phyloP scores from a whole-genome alignment of 768 basidiomycete species.

The Trametes maxima region DNA sequence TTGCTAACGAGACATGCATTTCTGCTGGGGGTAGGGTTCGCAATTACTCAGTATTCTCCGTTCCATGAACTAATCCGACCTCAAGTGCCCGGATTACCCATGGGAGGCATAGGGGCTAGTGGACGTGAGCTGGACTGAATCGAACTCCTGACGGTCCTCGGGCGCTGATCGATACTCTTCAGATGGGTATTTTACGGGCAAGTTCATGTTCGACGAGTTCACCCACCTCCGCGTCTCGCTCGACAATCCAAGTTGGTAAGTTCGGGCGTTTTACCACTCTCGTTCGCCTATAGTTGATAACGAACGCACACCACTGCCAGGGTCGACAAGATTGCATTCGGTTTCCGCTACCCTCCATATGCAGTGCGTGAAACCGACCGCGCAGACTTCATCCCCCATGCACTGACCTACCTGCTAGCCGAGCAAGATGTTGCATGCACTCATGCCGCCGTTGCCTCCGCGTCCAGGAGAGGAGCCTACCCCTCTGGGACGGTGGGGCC shows the following conservation, averaged over 20 bases:
- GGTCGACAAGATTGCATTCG: constrained; percentile 16
- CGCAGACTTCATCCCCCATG: too few species aligned
- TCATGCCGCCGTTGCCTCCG: constrained; percentile 3
- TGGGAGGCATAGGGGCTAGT: constrained; percentile 60
- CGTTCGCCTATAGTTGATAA: background rate
- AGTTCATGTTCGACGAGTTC: constrained; percentile 72
- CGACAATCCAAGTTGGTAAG: constrained; percentile 41
- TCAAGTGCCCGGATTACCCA: constrained; percentile 62
- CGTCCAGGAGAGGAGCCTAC: background rate
- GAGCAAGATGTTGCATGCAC: background rate
- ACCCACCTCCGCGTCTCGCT: constrained; percentile 68
- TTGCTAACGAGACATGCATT: constrained; percentile 69
- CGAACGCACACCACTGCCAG: background rate
- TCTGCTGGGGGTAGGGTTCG: constrained; percentile 51
- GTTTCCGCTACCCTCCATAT: constrained; percentile 21
- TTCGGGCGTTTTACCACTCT: background rate
- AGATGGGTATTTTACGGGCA: constrained; percentile 63
- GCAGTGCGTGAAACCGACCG: background rate
- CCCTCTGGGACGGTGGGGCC: too few species aligned
- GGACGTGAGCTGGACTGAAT: constrained; percentile 52
- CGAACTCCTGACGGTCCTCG: background rate
- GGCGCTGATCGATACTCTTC: constrained; percentile 35
- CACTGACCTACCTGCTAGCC: background rate
- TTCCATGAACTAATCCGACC: constrained; percentile 24
- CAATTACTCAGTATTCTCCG: constrained; percentile 36